Evolutionary conservation across 164 flowering plant species (phyloP).

Genomic region (Tetrastigma voinierianum): DNA sequence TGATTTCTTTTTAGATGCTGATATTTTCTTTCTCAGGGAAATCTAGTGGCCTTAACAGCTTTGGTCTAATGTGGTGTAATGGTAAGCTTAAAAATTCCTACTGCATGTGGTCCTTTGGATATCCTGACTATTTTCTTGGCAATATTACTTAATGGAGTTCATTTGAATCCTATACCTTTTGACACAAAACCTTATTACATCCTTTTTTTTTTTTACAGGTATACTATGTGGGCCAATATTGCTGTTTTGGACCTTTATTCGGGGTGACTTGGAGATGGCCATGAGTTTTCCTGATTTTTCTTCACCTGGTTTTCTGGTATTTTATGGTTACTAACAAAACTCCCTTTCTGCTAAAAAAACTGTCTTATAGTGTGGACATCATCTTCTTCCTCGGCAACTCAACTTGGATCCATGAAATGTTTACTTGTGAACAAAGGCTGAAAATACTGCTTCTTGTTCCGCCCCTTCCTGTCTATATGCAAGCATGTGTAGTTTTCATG

Average conservation of each 20-base stretch:
- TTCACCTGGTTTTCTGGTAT: constrained; percentile 87
- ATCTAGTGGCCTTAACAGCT: constrained; percentile 85
- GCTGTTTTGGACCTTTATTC: constrained; percentile 75
- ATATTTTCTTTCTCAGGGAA: constrained; percentile 48
- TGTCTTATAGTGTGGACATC: not conserved
- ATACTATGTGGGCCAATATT: constrained; percentile 79
- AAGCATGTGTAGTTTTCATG: not conserved
- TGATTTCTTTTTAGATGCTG: not conserved
- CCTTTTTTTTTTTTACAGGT: constrained; percentile 38
- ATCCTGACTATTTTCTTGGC: not conserved
- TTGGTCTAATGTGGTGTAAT: constrained; percentile 96
- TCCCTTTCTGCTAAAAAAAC: too few species aligned
- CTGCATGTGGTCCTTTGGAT: not conserved
- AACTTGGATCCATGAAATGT: not conserved
- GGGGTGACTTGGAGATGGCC: constrained; percentile 69
- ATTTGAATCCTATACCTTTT: not conserved
- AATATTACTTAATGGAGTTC: too few species aligned
- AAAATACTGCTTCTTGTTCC: not conserved
- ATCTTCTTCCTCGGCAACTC: not conserved
- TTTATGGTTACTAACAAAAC: constrained; percentile 2
- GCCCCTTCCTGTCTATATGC: not conserved
- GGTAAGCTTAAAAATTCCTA: constrained; percentile 39
- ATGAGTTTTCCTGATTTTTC: constrained; percentile 64
- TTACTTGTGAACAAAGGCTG: too few species aligned
- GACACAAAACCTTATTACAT: not conserved